phyloP scores from a whole-genome alignment of 805 yeast genomes.

The Kazachstania martiniae region DNA sequence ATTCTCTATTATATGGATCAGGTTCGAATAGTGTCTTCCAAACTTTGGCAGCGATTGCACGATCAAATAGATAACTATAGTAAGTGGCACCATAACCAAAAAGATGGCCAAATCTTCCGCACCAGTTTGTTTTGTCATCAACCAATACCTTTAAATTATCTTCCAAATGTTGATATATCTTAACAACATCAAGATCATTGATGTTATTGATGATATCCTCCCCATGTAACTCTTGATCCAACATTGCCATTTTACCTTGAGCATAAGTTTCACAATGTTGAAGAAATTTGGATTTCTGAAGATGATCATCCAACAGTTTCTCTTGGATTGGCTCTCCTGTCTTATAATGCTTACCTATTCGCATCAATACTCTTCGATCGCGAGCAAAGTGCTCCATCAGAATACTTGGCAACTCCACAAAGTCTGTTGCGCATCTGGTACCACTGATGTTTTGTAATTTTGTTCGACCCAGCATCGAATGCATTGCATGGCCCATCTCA shows the following conservation, averaged over 20 bases:
- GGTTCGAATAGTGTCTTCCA: constrained; percentile 64
- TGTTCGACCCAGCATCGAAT: constrained; percentile 91
- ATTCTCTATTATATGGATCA: constrained; percentile 58
- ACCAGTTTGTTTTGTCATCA: constrained; percentile 72
- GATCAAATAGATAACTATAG: constrained; percentile 81
- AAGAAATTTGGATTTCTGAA: constrained; percentile 40
- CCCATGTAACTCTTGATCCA: constrained; percentile 75
- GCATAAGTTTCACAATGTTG: constrained; percentile 68
- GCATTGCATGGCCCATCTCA: constrained; percentile 99
- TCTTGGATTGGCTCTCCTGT: constrained; percentile 54
- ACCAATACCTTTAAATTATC: constrained; percentile 47
- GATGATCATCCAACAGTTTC: constrained; percentile 39
- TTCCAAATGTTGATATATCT: constrained; percentile 59
- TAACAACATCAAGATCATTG: constrained; percentile 43
- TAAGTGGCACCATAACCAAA: constrained; percentile 91
- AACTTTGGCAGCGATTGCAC: constrained; percentile 82
- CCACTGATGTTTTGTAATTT: constrained; percentile 86
- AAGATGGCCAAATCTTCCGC: constrained; percentile 87
- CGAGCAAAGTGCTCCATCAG: constrained; percentile 88
- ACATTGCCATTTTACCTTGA: constrained; percentile 80
- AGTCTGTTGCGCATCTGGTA: constrained; percentile 90
- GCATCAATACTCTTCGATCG: constrained; percentile 61
- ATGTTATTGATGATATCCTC: constrained; percentile 25
- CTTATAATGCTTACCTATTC: constrained; percentile 56
- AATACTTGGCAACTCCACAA: constrained; percentile 95